Evolutionary conservation across 306 rosid species (phyloP).

Genomic region (Begonia peltatifolia): DNA sequence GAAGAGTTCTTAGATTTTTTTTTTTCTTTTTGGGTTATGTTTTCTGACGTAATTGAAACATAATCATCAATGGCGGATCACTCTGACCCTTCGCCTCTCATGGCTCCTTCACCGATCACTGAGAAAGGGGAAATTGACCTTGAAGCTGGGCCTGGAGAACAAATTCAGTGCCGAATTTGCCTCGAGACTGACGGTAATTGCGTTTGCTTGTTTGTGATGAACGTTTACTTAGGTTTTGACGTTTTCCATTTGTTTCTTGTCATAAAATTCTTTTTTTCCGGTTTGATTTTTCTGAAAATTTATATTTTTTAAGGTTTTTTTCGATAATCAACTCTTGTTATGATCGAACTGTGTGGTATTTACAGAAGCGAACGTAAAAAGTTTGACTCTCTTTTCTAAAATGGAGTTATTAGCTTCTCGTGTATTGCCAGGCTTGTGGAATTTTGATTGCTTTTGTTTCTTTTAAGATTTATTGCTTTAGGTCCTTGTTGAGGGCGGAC

Average conservation of each 20-base stretch:
- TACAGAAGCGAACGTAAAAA: too few relatives aligned
- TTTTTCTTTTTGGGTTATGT: background rate
- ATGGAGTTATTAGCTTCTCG: too few relatives aligned
- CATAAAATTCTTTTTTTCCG: background rate
- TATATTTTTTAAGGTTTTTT: too few relatives aligned
- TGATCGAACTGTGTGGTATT: too few relatives aligned
- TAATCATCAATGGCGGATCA: slow-evolving; percentile 57
- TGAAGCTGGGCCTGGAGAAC: slow-evolving; percentile 92
- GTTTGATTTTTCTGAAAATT: background rate
- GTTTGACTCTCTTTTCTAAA: too few relatives aligned
- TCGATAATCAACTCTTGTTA: too few relatives aligned
- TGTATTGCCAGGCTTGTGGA: too few relatives aligned
- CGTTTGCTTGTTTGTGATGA: too few relatives aligned
- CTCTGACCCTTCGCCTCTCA: slow-evolving; percentile 61
- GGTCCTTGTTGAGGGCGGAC: background rate
- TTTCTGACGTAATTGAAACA: slow-evolving; percentile 3
- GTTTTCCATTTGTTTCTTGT: background rate
- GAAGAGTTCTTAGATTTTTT: background rate
- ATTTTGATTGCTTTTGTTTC: slow-evolving; percentile 4
- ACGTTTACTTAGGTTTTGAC: background rate
- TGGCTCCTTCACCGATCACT: slow-evolving; percentile 46
- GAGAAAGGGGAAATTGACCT: slow-evolving; percentile 78
- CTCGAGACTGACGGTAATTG: slow-evolving; percentile 86
- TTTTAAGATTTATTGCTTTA: background rate
- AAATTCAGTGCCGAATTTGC: slow-evolving; percentile 97